Conservation (phyloP, 768 basidiomycete genomes). For the Lanmaoa pseudosensibilis region DNA sequence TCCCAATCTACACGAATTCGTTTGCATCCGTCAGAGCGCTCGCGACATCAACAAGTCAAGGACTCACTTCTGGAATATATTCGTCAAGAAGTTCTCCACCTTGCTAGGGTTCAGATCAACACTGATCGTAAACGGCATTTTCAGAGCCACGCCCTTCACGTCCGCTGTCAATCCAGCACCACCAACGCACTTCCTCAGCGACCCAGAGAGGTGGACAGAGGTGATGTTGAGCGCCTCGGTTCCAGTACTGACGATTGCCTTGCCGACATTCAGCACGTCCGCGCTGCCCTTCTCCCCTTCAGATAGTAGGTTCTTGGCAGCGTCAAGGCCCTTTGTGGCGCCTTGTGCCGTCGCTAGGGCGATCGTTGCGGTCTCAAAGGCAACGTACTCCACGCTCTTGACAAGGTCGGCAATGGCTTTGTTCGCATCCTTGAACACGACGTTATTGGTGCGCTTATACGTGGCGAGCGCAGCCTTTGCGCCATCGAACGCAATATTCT, state of each 20-base stretch:
- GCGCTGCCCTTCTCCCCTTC: neutral
- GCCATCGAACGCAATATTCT: neutral
- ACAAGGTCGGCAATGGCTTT: neutral
- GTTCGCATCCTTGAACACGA: neutral
- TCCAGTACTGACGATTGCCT: neutral
- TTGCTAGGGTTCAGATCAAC: slow-evolving; percentile 1
- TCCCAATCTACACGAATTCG: neutral
- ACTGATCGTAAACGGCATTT: neutral
- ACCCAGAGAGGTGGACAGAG: slow-evolving; percentile 5
- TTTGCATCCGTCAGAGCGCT: neutral
- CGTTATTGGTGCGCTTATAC: neutral
- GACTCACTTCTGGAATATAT: neutral
- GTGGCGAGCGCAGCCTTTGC: neutral
- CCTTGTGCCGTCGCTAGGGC: neutral
- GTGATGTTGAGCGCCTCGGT: neutral
- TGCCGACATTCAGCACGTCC: neutral
- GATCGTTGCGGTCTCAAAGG: neutral
- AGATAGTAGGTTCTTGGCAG: neutral
- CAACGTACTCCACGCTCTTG: neutral
- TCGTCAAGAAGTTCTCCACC: neutral
- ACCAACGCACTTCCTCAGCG: neutral
- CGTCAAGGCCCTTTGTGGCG: neutral
- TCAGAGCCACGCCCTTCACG: neutral
- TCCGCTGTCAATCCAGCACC: neutral
- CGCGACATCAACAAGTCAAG: neutral